Percentiles rank a stretch among this genome's conserved stretches.
Evolutionary conservation across 768 basidiomycete species (phyloP).

Genomic region (Termitomyces sp.): DNA sequence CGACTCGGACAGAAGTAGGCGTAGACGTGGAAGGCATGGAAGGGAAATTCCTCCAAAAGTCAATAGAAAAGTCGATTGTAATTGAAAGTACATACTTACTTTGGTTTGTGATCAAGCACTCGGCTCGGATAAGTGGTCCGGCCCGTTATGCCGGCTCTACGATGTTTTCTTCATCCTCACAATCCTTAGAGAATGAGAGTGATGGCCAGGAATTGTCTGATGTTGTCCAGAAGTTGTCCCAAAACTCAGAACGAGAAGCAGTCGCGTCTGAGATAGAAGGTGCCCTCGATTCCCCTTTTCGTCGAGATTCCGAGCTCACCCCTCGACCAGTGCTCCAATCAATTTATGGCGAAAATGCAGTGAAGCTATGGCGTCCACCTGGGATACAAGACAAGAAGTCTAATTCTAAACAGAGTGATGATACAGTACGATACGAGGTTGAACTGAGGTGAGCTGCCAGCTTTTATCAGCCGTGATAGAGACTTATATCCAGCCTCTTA

Average conservation of each 20-base stretch:
- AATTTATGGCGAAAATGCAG: slow-evolving; percentile 69
- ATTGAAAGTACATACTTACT: background rate
- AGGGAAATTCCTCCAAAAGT: background rate
- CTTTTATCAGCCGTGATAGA: slow-evolving; percentile 7
- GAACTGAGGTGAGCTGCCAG: slow-evolving; percentile 48
- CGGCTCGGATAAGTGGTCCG: background rate
- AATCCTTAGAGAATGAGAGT: slow-evolving; percentile 9
- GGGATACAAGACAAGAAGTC: slow-evolving; percentile 14
- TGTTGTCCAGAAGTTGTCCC: slow-evolving; percentile 28
- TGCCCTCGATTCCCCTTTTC: slow-evolving; percentile 10
- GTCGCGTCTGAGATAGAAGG: slow-evolving; percentile 46
- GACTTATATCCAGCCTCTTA: slow-evolving; percentile 40
- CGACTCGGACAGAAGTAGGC: slow-evolving; percentile 51
- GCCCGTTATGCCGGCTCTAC: background rate
- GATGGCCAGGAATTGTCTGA: slow-evolving; percentile 25
- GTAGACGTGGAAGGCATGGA: slow-evolving; percentile 22
- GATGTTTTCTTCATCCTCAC: slow-evolving; percentile 17
- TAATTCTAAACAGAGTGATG: slow-evolving; percentile 16
- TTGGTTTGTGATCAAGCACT: background rate
- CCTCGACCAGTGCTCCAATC: slow-evolving; percentile 59
- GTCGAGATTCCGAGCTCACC: background rate
- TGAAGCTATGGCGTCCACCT: slow-evolving; percentile 52
- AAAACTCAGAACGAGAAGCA: slow-evolving; percentile 31
- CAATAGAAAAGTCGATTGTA: background rate
- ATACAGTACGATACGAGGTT: slow-evolving; percentile 59